Conservation (phyloP, 768 basidiomycete species). For the Candolleomyces aberdarensis region DNA sequence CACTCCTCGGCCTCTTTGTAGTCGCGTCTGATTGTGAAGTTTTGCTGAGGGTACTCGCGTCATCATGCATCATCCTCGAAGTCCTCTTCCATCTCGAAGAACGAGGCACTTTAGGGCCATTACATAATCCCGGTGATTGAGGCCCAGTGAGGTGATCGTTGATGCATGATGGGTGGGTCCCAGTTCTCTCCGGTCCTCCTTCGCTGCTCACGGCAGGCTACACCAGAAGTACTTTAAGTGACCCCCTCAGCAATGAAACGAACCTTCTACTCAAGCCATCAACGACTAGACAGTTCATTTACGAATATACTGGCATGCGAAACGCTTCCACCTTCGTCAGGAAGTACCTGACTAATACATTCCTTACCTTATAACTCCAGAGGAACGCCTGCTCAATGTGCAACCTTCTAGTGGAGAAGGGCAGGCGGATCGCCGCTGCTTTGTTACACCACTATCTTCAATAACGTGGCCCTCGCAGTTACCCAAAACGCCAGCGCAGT, state of each 20-base stretch:
- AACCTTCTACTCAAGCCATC: conserved; percentile 15
- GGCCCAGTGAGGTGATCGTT: too few relatives aligned
- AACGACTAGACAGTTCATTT: conserved; percentile 36
- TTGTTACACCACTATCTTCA: conserved; percentile 68
- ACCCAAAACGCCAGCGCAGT: neutral
- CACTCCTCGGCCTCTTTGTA: neutral
- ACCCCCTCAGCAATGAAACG: neutral
- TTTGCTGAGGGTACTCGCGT: neutral
- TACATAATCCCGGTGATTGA: neutral
- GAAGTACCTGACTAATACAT: too few relatives aligned
- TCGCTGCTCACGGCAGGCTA: neutral
- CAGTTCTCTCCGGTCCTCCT: neutral
- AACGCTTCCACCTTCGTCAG: conserved; percentile 46
- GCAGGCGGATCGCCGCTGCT: conserved; percentile 87
- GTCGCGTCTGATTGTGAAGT: neutral
- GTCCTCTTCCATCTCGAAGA: neutral
- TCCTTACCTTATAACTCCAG: conserved; percentile 33
- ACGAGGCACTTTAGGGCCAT: neutral
- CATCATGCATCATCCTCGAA: neutral
- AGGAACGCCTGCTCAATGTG: conserved; percentile 95
- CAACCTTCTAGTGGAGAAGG: conserved; percentile 91
- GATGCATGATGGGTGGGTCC: too few relatives aligned
- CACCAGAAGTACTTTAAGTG: neutral
- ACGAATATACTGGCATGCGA: conserved; percentile 76
- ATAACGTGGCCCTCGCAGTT: conserved; percentile 42